Evolutionary conservation across 352 stramenopile species (phyloP), one percentile per base, ranked within the genome.

Genomic region (Phytophthora pistaciae): DNA sequence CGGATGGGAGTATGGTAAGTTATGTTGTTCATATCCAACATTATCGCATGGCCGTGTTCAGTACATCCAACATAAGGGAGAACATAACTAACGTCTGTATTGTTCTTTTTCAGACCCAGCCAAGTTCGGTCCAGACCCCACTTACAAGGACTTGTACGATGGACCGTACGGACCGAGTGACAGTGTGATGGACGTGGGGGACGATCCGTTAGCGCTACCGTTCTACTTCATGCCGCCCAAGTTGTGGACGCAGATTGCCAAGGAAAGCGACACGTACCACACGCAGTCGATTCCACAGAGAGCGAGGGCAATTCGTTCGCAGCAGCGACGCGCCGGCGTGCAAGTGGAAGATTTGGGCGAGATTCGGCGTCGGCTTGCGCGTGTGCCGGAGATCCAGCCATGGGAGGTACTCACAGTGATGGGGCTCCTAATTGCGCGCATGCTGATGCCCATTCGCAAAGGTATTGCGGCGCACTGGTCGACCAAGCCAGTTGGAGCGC

Each of bases 221-320:
- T 64, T 64, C 42, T 64, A 55, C 42, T 64, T 64, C 42, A 46
- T 64, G 42, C 56, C 56, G 3, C 56, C 56, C 2, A 44, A 11
- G 8, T 18, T 64, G 2, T 64, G 56, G 56, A 33, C 13, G 8
- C 40, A 64, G 11, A 64, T 64, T 56, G 56, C 42, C 9, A 16
- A 20, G 1, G 23, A 64, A 16, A 55, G 56, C 14, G 55, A 64
- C n/a, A 21, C 25, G 2, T 64, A 64, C 25, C 42, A 55, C 25
- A 38, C 14, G 4, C 56, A 64, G 56, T 31, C 56, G 18, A 54
- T 64, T 29, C 13, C 56, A 5, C 9, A 6, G 3, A 23, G 25
- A 25, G 42, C 56, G 9, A 5, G 16, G 5, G 42, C 21, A 9
- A 64, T 64, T 29, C 38, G 29, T 2, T 25, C 44, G 16, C 44